These are phyloP conservation scores for Gynostemma pentaphyllum DNA, from an alignment of 306 rosid genomes.

Conservation along the genomic window DNA sequence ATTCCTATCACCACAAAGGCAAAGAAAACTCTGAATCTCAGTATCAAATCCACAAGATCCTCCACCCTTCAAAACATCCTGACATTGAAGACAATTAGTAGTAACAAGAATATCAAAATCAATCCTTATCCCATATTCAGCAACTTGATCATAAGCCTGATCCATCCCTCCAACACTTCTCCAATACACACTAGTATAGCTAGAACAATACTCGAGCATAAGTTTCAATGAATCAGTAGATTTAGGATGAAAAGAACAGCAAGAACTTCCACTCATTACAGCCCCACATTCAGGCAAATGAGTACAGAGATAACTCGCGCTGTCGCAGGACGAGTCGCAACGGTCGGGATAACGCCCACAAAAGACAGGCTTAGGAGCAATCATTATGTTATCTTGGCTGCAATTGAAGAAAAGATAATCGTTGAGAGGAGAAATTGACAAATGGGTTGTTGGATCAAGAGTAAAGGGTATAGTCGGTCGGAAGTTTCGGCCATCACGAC, in stretches of 20 bases:
- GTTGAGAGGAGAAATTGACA: slow-evolving; percentile 59
- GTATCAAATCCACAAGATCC: slow-evolving; percentile 82
- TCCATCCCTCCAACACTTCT: slow-evolving; percentile 49
- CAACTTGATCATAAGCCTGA: slow-evolving; percentile 69
- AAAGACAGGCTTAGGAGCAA: slow-evolving; percentile 70
- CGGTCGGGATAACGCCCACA: slow-evolving; percentile 68
- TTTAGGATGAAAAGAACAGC: slow-evolving; percentile 82
- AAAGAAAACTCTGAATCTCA: slow-evolving; percentile 36
- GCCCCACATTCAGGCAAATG: slow-evolving; percentile 65
- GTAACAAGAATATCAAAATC: slow-evolving; percentile 80
- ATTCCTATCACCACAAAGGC: slow-evolving; percentile 60
- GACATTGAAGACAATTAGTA: slow-evolving; percentile 66
- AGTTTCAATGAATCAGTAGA: slow-evolving; percentile 64
- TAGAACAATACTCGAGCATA: slow-evolving; percentile 70
- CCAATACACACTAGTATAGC: slow-evolving; percentile 83
- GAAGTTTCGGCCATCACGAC: slow-evolving; percentile 50
- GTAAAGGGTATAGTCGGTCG: slow-evolving; percentile 67
- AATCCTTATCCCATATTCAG: slow-evolving; percentile 74
- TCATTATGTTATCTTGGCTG: slow-evolving; percentile 48
- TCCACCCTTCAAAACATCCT: slow-evolving; percentile 65
- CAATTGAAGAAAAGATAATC: slow-evolving; percentile 91
- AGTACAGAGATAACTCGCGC: slow-evolving; percentile 76
- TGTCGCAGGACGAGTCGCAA: slow-evolving; percentile 86
- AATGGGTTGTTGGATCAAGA: slow-evolving; percentile 59
- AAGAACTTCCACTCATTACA: slow-evolving; percentile 34